Conservation (phyloP, 2,329 filamentous ascomycete species). For the Calonectria pteridis region DNA sequence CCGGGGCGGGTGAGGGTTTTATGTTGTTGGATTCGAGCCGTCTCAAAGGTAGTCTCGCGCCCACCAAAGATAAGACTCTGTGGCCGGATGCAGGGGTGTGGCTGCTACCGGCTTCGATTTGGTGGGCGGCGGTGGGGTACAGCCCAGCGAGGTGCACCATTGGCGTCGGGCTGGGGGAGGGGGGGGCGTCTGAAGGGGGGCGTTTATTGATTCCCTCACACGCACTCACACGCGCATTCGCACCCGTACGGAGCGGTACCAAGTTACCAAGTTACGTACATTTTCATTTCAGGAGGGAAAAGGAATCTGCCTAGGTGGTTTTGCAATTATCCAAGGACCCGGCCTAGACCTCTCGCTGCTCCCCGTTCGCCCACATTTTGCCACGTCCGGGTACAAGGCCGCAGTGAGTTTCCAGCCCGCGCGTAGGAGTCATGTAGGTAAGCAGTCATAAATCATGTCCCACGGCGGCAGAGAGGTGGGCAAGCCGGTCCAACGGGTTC, state of each 20-base stretch:
- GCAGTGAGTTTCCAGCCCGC: not conserved
- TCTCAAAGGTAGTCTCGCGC: constrained; percentile 34
- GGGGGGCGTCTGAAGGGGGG: constrained; percentile 26
- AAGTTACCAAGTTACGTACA: not conserved
- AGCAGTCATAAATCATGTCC: not conserved
- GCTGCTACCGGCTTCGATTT: constrained; percentile 41
- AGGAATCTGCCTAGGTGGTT: not conserved
- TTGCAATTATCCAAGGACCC: not conserved
- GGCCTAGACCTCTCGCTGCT: not conserved
- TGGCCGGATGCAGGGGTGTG: constrained; percentile 46
- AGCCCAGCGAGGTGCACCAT: constrained; percentile 30
- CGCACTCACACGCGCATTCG: constrained; percentile 25
- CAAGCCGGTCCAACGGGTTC: constrained; percentile 29
- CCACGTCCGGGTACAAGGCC: not conserved
- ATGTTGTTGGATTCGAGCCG: constrained; percentile 41
- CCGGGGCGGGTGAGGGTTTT: constrained; percentile 44
- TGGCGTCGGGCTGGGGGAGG: constrained; percentile 29
- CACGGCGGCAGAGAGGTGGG: constrained; percentile 15
- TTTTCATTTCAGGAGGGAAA: constrained; percentile 7
- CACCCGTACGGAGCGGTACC: constrained; percentile 20
- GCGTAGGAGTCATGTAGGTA: not conserved
- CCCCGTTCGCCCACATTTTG: constrained; percentile 4
- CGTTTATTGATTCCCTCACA: constrained; percentile 22
- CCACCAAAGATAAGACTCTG: constrained; percentile 45
- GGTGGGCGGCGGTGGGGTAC: constrained; percentile 29